A percentile compares a stretch with the other conserved stretches of the same genome.
Conservation (phyloP, 1,284 basidiomycete genomes). For the Cerioporus squamosus region DNA sequence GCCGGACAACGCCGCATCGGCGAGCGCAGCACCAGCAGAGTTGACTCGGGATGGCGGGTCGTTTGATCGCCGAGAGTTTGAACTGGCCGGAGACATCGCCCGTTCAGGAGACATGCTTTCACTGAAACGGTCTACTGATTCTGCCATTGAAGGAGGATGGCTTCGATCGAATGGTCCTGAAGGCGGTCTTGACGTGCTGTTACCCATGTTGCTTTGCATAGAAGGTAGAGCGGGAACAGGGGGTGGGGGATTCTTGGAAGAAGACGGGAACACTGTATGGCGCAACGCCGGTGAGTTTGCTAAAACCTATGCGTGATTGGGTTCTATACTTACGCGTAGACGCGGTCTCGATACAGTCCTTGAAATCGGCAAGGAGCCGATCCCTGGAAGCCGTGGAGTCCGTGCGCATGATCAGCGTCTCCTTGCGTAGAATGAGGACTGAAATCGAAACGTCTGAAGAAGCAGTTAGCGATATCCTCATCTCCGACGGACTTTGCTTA, state of each 20-base stretch:
- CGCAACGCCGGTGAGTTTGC: constrained; percentile 1
- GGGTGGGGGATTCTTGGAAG: constrained; percentile 45
- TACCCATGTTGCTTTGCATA: constrained; percentile 14
- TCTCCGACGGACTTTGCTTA: constrained; percentile 19
- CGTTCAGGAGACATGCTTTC: constrained; percentile 29
- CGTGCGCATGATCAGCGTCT: constrained; percentile 74
- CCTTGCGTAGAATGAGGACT: constrained; percentile 89
- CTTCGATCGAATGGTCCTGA: constrained; percentile 19
- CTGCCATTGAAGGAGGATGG: constrained; percentile 20
- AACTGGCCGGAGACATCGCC: constrained; percentile 29
- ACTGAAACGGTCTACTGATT: constrained; percentile 18
- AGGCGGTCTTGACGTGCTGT: constrained; percentile 26
- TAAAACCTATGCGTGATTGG: neutral
- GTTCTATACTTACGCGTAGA: constrained; percentile 58
- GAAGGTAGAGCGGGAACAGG: constrained; percentile 31
- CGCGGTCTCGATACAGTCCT: constrained; percentile 86
- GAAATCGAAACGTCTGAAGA: constrained; percentile 70
- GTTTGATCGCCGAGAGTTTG: constrained; percentile 16
- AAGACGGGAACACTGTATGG: constrained; percentile 55
- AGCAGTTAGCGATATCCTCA: neutral
- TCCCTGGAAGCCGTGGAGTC: constrained; percentile 70
- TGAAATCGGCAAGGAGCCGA: constrained; percentile 74
- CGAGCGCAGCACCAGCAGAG: constrained; percentile 21
- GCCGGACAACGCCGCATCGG: constrained; percentile 27
- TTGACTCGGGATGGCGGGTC: constrained; percentile 26